A percentile compares a stretch with the other conserved stretches of the same genome.
Evolutionary conservation across 495 filamentous ascomycete genomes (phyloP).

Genomic region (Clavariopsis aquatica): DNA sequence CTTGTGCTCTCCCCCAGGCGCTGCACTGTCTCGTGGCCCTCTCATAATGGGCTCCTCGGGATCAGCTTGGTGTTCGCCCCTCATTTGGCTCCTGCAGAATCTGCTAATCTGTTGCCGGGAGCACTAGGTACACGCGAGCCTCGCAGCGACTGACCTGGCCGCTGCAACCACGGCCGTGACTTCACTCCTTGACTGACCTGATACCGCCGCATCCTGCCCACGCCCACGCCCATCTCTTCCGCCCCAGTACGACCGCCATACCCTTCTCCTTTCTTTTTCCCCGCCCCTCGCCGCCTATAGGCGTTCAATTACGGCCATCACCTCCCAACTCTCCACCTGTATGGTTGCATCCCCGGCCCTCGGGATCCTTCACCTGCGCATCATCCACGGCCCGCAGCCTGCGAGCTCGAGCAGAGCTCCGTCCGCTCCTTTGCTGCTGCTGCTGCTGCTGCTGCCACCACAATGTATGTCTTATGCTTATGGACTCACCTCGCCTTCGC

Average conservation of each 20-base stretch:
- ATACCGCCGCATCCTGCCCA: conserved; percentile 17
- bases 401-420: conserved; percentile 15
- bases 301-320: conserved; percentile 24
- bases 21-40: conserved; percentile 35
- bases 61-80: conserved; percentile 11
- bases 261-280: conserved; percentile 21
- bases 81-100: conserved; percentile 22
- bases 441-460: conserved; percentile 28
- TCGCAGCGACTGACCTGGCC: conserved; percentile 8
- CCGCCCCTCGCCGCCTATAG: conserved; percentile 29
- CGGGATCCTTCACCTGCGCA: conserved; percentile 24
- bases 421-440: conserved; percentile 18
- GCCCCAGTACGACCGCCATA: conserved; percentile 19
- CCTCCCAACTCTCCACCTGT: conserved; percentile 12
- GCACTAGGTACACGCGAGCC: conserved; percentile 27
- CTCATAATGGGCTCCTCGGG: conserved; percentile 17
- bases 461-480: conserved; percentile 36
- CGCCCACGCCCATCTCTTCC: conserved; percentile 9
- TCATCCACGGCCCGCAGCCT: conserved; percentile 7
- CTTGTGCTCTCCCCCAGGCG: conserved; percentile 18
- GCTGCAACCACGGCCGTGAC: conserved; percentile 11
- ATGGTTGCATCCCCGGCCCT: conserved; percentile 24
- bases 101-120: conserved; percentile 18
- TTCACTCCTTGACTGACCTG: conserved; percentile 26
- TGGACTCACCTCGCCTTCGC: conserved; percentile 24